Percentiles rank a stretch among this genome's conserved stretches.
Evolutionary conservation across 768 basidiomycete species (phyloP).

Genomic region (Hygrocybe coccinea): DNA sequence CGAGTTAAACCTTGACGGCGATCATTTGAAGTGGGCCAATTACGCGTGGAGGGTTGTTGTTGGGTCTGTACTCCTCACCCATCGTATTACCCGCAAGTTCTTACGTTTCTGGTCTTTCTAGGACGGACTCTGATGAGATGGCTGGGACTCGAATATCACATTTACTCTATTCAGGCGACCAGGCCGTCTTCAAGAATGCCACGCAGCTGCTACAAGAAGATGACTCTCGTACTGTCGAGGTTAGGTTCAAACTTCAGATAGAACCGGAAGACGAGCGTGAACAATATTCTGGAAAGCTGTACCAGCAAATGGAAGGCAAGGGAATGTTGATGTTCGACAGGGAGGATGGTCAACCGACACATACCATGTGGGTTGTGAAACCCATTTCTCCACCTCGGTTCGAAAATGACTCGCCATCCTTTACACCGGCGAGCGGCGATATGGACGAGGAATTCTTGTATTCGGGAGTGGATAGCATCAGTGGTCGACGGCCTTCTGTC

Average conservation of each 20-base stretch:
- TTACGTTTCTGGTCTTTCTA: constrained; percentile 31
- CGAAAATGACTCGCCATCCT: constrained; percentile 57
- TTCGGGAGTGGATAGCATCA: constrained; percentile 36
- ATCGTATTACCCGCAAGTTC: constrained; percentile 2
- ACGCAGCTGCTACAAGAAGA: constrained; percentile 81
- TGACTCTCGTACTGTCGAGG: constrained; percentile 91
- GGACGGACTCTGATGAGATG: constrained; percentile 77
- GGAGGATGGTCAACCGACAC: constrained; percentile 79
- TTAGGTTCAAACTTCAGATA: constrained; percentile 81
- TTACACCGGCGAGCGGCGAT: constrained; percentile 45
- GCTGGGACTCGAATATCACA: constrained; percentile 76
- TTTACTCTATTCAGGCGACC: constrained; percentile 74
- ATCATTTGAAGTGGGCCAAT: constrained; percentile 93
- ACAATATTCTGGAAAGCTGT: constrained; percentile 48
- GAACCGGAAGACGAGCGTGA: constrained; percentile 58
- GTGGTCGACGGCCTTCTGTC: constrained; percentile 35
- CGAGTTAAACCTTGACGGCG: constrained; percentile 90
- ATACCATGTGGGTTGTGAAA: constrained; percentile 98
- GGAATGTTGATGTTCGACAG: constrained; percentile 98
- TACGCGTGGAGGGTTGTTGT: constrained; percentile 92
- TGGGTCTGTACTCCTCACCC: constrained; percentile 59
- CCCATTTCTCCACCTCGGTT: constrained; percentile 69
- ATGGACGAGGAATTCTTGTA: constrained; percentile 38
- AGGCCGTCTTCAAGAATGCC: constrained; percentile 80
- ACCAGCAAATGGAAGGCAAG: constrained; percentile 91